phyloP scores from a whole-genome alignment of 2,329 filamentous ascomycete genomes.

The Aspergillus sp. region DNA sequence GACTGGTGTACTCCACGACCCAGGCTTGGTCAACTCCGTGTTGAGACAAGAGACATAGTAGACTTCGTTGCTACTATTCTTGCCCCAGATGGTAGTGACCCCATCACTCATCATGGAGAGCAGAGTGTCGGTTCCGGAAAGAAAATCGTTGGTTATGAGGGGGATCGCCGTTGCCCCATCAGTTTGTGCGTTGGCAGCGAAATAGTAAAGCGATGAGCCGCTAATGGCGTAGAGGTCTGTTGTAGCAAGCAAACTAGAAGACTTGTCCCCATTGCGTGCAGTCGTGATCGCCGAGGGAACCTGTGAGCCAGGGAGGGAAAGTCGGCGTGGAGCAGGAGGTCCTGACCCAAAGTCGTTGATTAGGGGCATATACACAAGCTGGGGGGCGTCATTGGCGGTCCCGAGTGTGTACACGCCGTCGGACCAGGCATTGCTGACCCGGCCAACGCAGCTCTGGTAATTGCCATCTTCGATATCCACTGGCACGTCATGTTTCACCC shows the following conservation, averaged over 20 bases:
- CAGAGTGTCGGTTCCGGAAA: constrained; percentile 3
- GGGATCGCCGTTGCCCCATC: neutral
- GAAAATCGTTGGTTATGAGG: neutral
- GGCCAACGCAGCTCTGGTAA: constrained; percentile 8
- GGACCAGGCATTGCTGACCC: neutral
- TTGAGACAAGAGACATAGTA: constrained; percentile 4
- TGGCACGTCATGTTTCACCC: constrained; percentile 7
- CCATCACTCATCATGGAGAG: neutral
- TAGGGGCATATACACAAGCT: constrained; percentile 6
- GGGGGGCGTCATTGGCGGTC: neutral
- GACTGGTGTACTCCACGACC: constrained; percentile 6
- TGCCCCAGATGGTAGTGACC: constrained; percentile 1
- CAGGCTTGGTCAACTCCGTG: neutral
- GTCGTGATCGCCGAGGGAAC: constrained; percentile 8
- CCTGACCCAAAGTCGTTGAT: constrained; percentile 2
- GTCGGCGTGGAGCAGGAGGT: neutral
- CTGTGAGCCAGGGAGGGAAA: neutral
- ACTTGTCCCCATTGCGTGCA: neutral
- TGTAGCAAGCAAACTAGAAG: neutral
- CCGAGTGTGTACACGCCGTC: constrained; percentile 9
- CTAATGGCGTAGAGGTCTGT: constrained; percentile 7
- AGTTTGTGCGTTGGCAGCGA: neutral
- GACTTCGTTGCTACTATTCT: constrained; percentile 1
- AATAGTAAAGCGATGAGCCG: neutral
- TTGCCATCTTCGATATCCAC: constrained; percentile 1